phyloP scores from a whole-genome alignment of 176 grass and related monocot genomes.

The Poa annua region DNA sequence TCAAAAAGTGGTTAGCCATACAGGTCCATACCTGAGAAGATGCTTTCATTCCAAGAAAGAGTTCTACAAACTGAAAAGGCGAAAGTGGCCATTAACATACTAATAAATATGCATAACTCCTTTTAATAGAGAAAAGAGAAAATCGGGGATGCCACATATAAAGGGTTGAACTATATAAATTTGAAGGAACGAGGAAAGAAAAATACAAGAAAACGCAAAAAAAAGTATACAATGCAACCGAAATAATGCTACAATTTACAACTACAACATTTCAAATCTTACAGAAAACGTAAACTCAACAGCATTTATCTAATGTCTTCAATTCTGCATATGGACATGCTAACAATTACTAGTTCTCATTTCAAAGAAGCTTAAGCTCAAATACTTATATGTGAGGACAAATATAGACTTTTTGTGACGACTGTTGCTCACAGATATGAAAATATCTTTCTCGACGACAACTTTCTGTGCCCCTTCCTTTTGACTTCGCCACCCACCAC shows the following conservation, averaged over 20 bases:
- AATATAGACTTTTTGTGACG: slow-evolving; percentile 16
- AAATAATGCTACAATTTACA: slow-evolving; percentile 8
- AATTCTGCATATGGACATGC: not conserved
- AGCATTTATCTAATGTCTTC: slow-evolving; percentile 8
- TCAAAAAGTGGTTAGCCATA: slow-evolving; percentile 3
- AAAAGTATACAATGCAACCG: not conserved
- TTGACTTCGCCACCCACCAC: not conserved
- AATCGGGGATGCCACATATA: not conserved
- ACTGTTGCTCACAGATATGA: not conserved
- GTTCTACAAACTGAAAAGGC: slow-evolving; percentile 87
- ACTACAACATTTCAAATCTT: slow-evolving; percentile 14
- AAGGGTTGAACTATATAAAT: not conserved
- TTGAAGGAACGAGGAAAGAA: not conserved
- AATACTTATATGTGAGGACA: slow-evolving; percentile 17
- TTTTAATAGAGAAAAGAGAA: slow-evolving; percentile 5
- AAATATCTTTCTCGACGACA: not conserved
- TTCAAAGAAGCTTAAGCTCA: slow-evolving; percentile 16
- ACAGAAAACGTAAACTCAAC: not conserved
- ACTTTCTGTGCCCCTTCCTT: not conserved
- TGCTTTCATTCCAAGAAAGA: slow-evolving; percentile 78
- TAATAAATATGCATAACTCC: slow-evolving; percentile 7
- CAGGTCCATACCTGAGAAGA: slow-evolving; percentile 52
- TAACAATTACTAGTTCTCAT: slow-evolving; percentile 18
- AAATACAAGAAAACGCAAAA: not conserved
- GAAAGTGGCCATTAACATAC: slow-evolving; percentile 37